Evolutionary conservation across 805 yeast genomes (phyloP), one percentile per base, ranked within the genome.

Genomic region (Starmerella etchellsii): DNA sequence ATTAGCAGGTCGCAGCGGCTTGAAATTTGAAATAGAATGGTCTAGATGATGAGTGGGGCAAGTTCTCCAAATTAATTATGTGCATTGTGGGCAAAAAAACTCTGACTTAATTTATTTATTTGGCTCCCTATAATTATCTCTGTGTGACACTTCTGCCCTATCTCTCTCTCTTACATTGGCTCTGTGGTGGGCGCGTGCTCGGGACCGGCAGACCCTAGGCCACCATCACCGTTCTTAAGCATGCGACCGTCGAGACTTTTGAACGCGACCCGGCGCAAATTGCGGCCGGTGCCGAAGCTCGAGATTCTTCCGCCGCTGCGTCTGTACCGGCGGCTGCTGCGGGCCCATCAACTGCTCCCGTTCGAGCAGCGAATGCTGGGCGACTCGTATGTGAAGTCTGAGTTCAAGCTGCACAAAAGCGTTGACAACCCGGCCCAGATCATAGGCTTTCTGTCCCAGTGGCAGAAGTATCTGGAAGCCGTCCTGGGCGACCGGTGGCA

Each of bases 381-480:
- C 3, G 95, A 91, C 60, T 69, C 74, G 50, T 91, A 91, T 58
- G 95, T 88, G 38, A 81, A 76, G 56, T 73, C 78, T 27, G 99
- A 91, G 63, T 91, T 91, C 66, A 75, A 76, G 53, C 78, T 87
- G 6, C 98, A 91, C 62, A 72, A 76, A 44, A 61, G 66, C 36
- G 71, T 79, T 6, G 95, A 84, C 49, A 85, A 91, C 58, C 97
- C 99, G 3, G 67, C 84, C 20, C 94, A 88, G 55, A 84, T 91
- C 26, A 85, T 91, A 10, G 98, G 96, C 10, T 91, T 91, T 53
- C 67, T 91, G 46, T 75, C 94, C 1, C 78, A 83, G 45, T 91
- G 99, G 99, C 98, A 91, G 60, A 58, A 61, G 42, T 65, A 65
- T 39, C 53, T 57, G 11, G 66, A 62, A 49, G 49, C 54, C 23